These are phyloP conservation scores for Cryptococcus sp. DNA, from an alignment of 1,284 basidiomycete species.

Conservation along the genomic window DNA sequence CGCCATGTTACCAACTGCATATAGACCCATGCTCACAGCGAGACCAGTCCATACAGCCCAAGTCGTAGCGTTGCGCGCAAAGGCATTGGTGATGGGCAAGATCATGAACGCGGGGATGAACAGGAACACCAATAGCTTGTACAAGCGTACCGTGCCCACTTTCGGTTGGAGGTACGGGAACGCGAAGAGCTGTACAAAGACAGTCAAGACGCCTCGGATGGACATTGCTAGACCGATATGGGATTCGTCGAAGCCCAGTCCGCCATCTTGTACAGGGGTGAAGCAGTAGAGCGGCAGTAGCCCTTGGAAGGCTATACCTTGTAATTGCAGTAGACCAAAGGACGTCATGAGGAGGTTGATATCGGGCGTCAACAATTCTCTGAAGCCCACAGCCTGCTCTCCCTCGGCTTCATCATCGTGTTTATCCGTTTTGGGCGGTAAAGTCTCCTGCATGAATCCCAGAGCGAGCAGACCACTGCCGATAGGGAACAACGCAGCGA, in stretches of 20 bases:
- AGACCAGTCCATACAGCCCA: conserved; percentile 32
- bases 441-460: conserved; percentile 37
- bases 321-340: not conserved
- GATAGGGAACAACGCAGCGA: conserved; percentile 35
- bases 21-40: conserved; percentile 7
- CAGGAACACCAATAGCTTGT: conserved; percentile 27
- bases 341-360: not conserved
- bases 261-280: conserved; percentile 35
- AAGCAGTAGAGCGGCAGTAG: conserved; percentile 41
- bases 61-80: conserved; percentile 23
- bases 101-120: conserved; percentile 35
- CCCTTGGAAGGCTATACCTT: not conserved
- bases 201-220: conserved; percentile 28
- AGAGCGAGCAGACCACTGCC: conserved; percentile 26
- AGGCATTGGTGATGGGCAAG: conserved; percentile 32
- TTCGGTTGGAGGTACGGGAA: conserved; percentile 38
- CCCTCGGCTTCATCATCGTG: not conserved
- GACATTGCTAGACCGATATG: conserved; percentile 37
- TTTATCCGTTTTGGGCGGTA: conserved; percentile 17
- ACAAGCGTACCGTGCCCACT: conserved; percentile 36
- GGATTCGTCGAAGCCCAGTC: conserved; percentile 34
- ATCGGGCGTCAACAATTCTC: conserved; percentile 17
- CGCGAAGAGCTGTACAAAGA: conserved; percentile 37
- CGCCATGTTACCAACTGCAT: conserved; percentile 24
- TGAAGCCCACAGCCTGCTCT: not conserved